Percentiles rank a stretch among this genome's conserved stretches.
phyloP scores from a whole-genome alignment of 176 grass and related monocot genomes.

The Oryza meyeriana region DNA sequence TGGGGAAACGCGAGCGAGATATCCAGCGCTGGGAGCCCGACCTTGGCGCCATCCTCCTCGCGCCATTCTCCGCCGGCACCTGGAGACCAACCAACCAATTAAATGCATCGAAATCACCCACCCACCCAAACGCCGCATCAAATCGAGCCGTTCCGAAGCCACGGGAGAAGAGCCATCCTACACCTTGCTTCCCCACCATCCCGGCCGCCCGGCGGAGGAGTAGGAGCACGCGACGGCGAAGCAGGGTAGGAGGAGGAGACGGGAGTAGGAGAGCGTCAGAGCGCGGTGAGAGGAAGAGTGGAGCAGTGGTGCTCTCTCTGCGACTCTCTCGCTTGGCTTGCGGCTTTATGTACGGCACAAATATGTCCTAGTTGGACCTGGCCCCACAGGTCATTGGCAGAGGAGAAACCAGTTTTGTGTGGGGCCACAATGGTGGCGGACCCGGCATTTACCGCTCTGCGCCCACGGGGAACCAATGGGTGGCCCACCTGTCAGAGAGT shows the following conservation, averaged over 20 bases:
- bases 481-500: not conserved
- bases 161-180: not conserved
- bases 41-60: conserved; percentile 23
- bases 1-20: conserved; percentile 57
- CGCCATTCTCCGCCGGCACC: not conserved
- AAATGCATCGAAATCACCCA: not conserved
- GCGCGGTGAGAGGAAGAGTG: not conserved
- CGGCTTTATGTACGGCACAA: not conserved
- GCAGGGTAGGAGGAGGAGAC: not conserved
- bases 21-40: conserved; percentile 37
- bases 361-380: too few species aligned
- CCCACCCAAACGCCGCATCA: not conserved
- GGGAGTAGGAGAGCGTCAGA: not conserved
- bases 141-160: not conserved
- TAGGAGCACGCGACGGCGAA: not conserved
- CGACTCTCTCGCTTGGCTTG: not conserved
- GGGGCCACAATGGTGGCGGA: not conserved
- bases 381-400: not conserved
- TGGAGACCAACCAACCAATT: not conserved
- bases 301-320: not conserved
- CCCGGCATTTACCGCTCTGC: not conserved
- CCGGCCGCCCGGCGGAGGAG: not conserved
- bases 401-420: not conserved
- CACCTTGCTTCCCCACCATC: conserved; percentile 37
- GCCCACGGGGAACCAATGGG: not conserved